Conservation (phyloP, 164 flowering plant genomes). For the Cinnamomum chago region DNA sequence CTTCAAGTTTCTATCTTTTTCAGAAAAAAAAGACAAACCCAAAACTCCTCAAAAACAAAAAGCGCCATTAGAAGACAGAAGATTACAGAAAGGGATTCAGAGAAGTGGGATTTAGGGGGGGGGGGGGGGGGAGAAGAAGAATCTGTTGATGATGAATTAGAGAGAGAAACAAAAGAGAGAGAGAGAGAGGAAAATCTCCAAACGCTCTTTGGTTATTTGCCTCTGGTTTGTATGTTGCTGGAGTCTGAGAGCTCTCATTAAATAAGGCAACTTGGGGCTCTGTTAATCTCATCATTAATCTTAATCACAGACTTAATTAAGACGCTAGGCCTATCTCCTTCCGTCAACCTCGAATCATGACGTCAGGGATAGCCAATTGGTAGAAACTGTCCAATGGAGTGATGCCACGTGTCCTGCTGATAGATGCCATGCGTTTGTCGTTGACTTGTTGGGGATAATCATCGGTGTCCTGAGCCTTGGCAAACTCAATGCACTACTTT, state of each 20-base stretch:
- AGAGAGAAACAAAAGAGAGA: background rate
- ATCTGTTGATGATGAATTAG: background rate
- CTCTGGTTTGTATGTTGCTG: background rate
- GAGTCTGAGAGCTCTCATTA: background rate
- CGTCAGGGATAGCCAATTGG: too few relatives aligned
- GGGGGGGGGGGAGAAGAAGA: slow-evolving; percentile 12
- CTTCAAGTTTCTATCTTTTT: slow-evolving; percentile 33
- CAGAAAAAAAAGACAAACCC: slow-evolving; percentile 22
- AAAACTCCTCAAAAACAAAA: slow-evolving; percentile 10
- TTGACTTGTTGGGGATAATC: too few relatives aligned
- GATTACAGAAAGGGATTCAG: slow-evolving; percentile 70
- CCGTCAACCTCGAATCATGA: too few relatives aligned
- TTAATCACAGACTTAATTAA: slow-evolving; percentile 1
- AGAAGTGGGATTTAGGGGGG: slow-evolving; percentile 47
- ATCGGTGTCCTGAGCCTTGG: too few relatives aligned
- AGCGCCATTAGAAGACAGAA: slow-evolving; percentile 40
- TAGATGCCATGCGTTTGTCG: too few relatives aligned
- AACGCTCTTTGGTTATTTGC: background rate
- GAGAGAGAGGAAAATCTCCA: background rate
- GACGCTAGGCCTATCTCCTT: background rate
- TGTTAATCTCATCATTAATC: background rate
- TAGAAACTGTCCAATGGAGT: too few relatives aligned
- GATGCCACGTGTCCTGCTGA: too few relatives aligned
- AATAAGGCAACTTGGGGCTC: background rate
- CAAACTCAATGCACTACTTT: too few relatives aligned